phyloP scores from a whole-genome alignment of 176 grass and related monocot genomes.

The Oryza nivara region DNA sequence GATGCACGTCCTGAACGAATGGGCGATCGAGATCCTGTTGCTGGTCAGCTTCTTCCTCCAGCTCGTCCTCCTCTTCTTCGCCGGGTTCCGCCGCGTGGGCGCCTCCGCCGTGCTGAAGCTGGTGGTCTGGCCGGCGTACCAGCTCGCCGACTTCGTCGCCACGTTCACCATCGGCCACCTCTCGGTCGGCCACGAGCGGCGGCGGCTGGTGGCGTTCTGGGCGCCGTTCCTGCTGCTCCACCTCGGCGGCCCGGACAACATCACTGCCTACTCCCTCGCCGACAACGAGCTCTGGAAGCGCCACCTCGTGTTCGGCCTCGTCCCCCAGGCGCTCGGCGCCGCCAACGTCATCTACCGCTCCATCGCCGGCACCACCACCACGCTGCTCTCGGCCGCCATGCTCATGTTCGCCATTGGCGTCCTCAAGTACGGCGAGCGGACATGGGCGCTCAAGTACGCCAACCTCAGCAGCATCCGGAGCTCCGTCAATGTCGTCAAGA shows the following conservation, averaged over 20 bases:
- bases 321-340: too few relatives aligned
- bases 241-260: too few relatives aligned
- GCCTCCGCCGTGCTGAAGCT: fast-evolving
- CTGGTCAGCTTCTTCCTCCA: not conserved
- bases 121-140: constrained; percentile 6
- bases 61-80: not conserved
- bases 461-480: constrained; percentile 25
- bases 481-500: not conserved
- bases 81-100: not conserved
- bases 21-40: not conserved
- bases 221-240: too few relatives aligned
- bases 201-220: too few relatives aligned
- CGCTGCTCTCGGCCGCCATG: not conserved
- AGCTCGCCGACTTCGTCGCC: constrained; percentile 48
- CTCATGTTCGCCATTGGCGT: constrained; percentile 6
- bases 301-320: too few relatives aligned
- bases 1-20: not conserved
- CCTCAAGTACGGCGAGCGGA: constrained; percentile 32
- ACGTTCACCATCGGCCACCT: not conserved
- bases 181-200: too few relatives aligned
- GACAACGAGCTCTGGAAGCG: too few relatives aligned
- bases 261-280: too few relatives aligned
- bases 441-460: not conserved
- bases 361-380: too few relatives aligned
- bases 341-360: too few relatives aligned